Evolutionary conservation across 495 filamentous ascomycete species (phyloP).

Genomic region (Friedmanniomyces simplex): DNA sequence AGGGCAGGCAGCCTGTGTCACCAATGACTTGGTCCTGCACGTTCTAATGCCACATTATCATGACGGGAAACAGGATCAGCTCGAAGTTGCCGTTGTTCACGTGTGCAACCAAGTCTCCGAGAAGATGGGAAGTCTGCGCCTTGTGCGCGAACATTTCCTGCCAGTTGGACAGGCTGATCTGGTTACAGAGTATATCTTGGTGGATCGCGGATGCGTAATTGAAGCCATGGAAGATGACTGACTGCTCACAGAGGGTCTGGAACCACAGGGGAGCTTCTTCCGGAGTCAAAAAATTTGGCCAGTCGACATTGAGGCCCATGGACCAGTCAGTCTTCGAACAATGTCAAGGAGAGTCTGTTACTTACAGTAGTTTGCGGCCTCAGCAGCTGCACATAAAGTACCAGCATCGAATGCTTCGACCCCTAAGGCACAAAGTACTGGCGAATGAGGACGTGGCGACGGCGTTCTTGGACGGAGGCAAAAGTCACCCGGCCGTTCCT

Average conservation of each 20-base stretch:
- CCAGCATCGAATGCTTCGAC: not conserved
- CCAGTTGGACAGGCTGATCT: not conserved
- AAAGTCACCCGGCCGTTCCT: not conserved
- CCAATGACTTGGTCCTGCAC: not conserved
- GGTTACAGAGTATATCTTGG: not conserved
- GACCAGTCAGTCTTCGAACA: not conserved
- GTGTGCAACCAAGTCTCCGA: not conserved
- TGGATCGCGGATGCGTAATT: not conserved
- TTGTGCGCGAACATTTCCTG: not conserved
- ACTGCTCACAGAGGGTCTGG: not conserved
- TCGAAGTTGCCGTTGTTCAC: not conserved
- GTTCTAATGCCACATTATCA: not conserved
- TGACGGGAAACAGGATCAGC: not conserved
- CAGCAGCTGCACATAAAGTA: not conserved
- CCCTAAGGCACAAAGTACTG: not conserved
- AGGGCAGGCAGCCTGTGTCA: not conserved
- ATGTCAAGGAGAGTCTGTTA: not conserved
- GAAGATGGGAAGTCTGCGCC: not conserved
- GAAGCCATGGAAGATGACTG: conserved; percentile 1
- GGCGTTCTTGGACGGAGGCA: not conserved
- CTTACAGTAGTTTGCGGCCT: not conserved
- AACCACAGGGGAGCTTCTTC: not conserved
- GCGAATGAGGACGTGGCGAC: not conserved
- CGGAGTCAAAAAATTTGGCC: not conserved
- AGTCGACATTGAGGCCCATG: not conserved